These are phyloP conservation scores for Potentilla sterilis DNA, from an alignment of 306 rosid genomes.

Conservation along the genomic window DNA sequence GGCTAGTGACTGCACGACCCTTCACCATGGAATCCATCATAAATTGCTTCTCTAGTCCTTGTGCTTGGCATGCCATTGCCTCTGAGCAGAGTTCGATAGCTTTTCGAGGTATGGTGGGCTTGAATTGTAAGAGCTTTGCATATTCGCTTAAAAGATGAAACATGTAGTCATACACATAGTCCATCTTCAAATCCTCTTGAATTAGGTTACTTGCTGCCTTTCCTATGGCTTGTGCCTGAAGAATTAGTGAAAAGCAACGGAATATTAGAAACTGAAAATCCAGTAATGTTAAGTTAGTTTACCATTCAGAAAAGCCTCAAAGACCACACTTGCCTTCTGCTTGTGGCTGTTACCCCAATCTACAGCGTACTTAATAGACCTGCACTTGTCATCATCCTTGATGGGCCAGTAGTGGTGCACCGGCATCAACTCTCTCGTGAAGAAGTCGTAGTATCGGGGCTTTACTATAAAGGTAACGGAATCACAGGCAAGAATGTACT, in stretches of 20 bases:
- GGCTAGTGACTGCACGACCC: conserved; percentile 47
- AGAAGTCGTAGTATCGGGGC: conserved; percentile 84
- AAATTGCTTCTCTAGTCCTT: conserved; percentile 43
- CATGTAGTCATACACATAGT: conserved; percentile 77
- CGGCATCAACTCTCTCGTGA: conserved; percentile 72
- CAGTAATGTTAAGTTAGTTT: neutral
- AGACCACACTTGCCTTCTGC: conserved; percentile 39
- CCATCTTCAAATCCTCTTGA: conserved; percentile 73
- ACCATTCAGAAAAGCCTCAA: neutral
- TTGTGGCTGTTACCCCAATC: conserved; percentile 86
- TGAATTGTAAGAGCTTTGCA: conserved; percentile 60
- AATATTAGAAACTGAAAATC: neutral
- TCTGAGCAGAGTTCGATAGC: conserved; percentile 69
- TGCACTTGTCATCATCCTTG: conserved; percentile 72
- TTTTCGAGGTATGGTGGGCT: conserved; percentile 43
- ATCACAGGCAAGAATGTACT: conserved; percentile 88
- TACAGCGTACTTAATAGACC: conserved; percentile 80
- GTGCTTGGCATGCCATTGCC: conserved; percentile 66
- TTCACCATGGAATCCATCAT: conserved; percentile 72
- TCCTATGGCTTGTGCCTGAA: conserved; percentile 66
- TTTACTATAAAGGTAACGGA: conserved; percentile 69
- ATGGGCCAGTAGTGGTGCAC: conserved; percentile 90
- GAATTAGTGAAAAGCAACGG: neutral
- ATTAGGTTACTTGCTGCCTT: conserved; percentile 62
- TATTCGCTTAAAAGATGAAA: conserved; percentile 61